These are phyloP conservation scores for Onygenales sp. DNA, from an alignment of 2,329 filamentous ascomycete species.

Conservation along the genomic window DNA sequence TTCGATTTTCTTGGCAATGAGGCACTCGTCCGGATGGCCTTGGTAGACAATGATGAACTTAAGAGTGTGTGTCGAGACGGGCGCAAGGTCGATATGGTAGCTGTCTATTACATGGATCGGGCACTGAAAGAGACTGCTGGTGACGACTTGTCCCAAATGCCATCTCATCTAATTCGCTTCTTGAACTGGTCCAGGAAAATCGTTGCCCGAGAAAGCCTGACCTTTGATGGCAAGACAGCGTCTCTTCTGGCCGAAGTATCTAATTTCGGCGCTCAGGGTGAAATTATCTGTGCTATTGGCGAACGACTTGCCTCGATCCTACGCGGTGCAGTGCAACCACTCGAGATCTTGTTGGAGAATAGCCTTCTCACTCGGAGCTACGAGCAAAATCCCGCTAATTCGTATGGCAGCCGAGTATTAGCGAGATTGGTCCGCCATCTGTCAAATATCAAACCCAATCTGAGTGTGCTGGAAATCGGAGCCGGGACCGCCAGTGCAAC, in stretches of 20 bases:
- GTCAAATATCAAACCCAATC: constrained; percentile 1
- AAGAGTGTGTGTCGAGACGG: neutral
- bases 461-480: neutral
- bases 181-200: neutral
- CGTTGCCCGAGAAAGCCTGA: neutral
- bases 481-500: neutral
- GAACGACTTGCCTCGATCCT: constrained; percentile 16
- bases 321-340: constrained; percentile 17
- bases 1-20: neutral
- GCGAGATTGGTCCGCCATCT: neutral
- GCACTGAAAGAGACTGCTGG: neutral
- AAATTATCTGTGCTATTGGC: constrained; percentile 6
- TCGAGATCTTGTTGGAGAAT: constrained; percentile 20
- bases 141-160: neutral
- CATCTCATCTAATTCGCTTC: neutral
- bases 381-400: neutral
- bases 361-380: constrained; percentile 17
- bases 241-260: neutral
- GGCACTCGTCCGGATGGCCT: neutral
- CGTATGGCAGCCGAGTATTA: neutral
- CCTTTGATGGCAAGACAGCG: neutral
- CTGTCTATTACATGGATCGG: neutral
- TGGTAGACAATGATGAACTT: neutral
- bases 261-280: neutral
- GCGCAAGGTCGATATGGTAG: neutral